Evolutionary conservation across 306 rosid species (phyloP).

Genomic region (Cercis canadensis): DNA sequence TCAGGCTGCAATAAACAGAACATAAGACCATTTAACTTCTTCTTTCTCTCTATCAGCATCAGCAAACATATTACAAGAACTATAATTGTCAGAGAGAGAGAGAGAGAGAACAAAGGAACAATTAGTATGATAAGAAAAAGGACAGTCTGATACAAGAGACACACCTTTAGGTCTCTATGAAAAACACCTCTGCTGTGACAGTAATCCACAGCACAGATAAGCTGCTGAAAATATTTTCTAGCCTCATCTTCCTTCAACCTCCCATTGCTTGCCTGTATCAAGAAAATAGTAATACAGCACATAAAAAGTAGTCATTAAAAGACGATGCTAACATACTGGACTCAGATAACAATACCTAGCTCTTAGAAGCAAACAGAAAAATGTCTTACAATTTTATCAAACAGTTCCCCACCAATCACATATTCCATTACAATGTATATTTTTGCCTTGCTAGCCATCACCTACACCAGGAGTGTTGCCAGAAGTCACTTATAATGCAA

Average conservation of each 20-base stretch:
- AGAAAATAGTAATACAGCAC: slow-evolving; percentile 13
- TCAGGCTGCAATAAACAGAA: slow-evolving; percentile 71
- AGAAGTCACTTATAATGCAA: slow-evolving; percentile 34
- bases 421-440: slow-evolving; percentile 92
- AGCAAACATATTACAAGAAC: slow-evolving; percentile 18
- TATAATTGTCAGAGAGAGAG: neutral
- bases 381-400: slow-evolving; percentile 85
- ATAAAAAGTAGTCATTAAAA: slow-evolving; percentile 26
- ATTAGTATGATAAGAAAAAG: neutral
- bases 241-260: slow-evolving; percentile 95
- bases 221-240: slow-evolving; percentile 93
- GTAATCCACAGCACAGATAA: slow-evolving; percentile 89
- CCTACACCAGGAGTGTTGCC: slow-evolving; percentile 61
- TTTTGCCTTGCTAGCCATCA: slow-evolving; percentile 95
- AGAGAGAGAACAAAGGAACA: too few species aligned
- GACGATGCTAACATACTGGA: slow-evolving; percentile 22
- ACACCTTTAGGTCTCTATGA: slow-evolving; percentile 91
- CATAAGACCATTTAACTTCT: slow-evolving; percentile 33
- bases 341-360: neutral
- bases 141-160: slow-evolving; percentile 14
- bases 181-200: slow-evolving; percentile 97
- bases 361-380: slow-evolving; percentile 19
- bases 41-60: neutral
- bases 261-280: slow-evolving; percentile 75
- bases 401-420: slow-evolving; percentile 95